These are phyloP conservation scores for Populus davidiana DNA, from an alignment of 345 rosid species.

Conservation along the genomic window DNA sequence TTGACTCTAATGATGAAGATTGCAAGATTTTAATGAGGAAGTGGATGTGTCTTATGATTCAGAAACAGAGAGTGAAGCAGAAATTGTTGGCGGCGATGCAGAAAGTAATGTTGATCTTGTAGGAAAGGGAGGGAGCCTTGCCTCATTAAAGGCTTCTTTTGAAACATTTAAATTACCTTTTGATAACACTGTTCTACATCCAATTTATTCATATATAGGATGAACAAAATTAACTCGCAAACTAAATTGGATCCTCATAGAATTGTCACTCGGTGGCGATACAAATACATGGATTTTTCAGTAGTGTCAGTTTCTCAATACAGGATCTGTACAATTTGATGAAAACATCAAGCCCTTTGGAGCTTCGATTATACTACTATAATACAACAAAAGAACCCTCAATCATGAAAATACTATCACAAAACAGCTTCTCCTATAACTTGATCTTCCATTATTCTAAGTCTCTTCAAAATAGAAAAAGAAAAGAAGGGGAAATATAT, in stretches of 20 bases:
- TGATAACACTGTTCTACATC: too few species aligned
- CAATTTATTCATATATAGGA: not conserved
- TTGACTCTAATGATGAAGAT: too few species aligned
- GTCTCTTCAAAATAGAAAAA: constrained; percentile 8
- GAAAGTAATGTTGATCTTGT: too few species aligned
- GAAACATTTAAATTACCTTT: too few species aligned
- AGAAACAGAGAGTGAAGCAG: too few species aligned
- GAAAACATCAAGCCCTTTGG: constrained; percentile 18
- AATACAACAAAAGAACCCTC: constrained; percentile 19
- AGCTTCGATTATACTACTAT: constrained; percentile 24
- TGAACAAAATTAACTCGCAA: not conserved
- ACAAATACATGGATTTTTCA: constrained; percentile 16
- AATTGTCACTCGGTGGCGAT: constrained; percentile 1
- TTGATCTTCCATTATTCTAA: not conserved
- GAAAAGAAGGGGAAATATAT: not conserved
- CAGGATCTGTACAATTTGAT: constrained; percentile 40
- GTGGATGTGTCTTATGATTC: too few species aligned
- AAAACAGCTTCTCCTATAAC: constrained; percentile 17
- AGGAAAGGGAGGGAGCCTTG: too few species aligned
- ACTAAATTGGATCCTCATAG: not conserved
- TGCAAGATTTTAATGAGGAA: too few species aligned
- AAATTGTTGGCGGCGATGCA: too few species aligned
- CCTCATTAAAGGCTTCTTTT: too few species aligned
- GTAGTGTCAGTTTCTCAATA: constrained; percentile 12
- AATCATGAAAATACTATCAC: not conserved